phyloP scores from a whole-genome alignment of 1,284 basidiomycete species.

The Termitomyces sp. region DNA sequence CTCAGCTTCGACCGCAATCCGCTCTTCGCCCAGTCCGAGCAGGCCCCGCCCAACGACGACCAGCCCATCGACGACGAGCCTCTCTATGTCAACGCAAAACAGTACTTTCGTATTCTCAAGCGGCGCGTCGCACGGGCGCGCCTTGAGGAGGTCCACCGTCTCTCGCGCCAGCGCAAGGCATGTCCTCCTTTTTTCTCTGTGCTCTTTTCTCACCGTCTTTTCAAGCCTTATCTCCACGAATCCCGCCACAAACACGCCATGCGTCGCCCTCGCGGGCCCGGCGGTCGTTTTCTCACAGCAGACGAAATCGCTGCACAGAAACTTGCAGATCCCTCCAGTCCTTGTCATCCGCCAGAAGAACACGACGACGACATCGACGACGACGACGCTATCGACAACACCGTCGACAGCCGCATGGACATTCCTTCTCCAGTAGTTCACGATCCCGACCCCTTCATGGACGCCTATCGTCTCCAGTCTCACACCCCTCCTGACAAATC shows the following conservation, averaged over 20 bases:
- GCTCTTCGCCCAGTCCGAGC: constrained; percentile 11
- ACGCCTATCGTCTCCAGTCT: constrained; percentile 17
- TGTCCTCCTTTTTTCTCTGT: constrained; percentile 14
- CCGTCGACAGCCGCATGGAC: neutral
- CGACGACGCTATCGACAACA: constrained; percentile 29
- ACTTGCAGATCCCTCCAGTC: constrained; percentile 23
- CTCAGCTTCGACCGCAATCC: constrained; percentile 32
- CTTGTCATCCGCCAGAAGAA: constrained; percentile 21
- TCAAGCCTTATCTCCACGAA: constrained; percentile 93
- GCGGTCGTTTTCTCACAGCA: constrained; percentile 93
- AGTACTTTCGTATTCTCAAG: constrained; percentile 95
- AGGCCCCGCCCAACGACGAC: constrained; percentile 14
- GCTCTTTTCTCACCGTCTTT: constrained; percentile 5
- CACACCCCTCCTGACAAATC: constrained; percentile 14
- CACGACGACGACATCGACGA: constrained; percentile 27
- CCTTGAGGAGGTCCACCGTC: constrained; percentile 86
- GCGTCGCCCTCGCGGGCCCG: constrained; percentile 92
- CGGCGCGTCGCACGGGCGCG: constrained; percentile 83
- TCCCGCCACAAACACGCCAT: constrained; percentile 98
- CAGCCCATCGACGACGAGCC: constrained; percentile 81
- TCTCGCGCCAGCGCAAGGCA: constrained; percentile 90
- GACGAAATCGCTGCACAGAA: constrained; percentile 86
- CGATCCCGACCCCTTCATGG: constrained; percentile 14
- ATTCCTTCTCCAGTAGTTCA: neutral
- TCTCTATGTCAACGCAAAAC: constrained; percentile 95